Percentiles rank a stretch among this genome's conserved stretches.
Evolutionary conservation across 2,329 filamentous ascomycete genomes (phyloP).

Genomic region (Penicillium aurantiogriseum): DNA sequence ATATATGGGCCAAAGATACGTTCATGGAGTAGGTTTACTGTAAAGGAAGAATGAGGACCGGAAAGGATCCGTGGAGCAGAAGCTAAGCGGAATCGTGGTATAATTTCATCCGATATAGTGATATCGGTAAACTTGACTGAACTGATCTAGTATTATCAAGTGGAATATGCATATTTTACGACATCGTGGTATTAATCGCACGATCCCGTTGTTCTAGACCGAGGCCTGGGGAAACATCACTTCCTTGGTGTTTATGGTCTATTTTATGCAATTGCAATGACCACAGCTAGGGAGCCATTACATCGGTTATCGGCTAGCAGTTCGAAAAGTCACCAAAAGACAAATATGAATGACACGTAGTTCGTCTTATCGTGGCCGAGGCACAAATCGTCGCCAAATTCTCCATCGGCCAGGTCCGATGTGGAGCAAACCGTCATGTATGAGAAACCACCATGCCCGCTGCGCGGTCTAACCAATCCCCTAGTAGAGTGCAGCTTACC

Average conservation of each 20-base stretch:
- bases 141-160: background rate
- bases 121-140: too few species aligned
- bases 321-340: background rate
- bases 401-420: slow-evolving; percentile 7
- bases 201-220: too few species aligned
- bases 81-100: rapidly evolving
- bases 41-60: background rate
- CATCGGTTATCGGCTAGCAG: background rate
- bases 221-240: too few species aligned
- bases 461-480: background rate
- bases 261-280: background rate
- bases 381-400: background rate
- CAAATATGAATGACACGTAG: background rate
- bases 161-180: background rate
- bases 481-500: background rate
- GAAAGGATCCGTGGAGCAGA: background rate
- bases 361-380: background rate
- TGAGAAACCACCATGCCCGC: too few species aligned
- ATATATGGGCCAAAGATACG: slow-evolving; percentile 43
- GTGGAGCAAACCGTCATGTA: background rate
- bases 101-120: background rate
- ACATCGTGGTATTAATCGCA: too few species aligned
- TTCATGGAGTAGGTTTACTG: slow-evolving; percentile 40
- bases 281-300: background rate
- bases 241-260: background rate